Base-by-base conservation (phyloP, 305 asterid species). In the Fraxinus sp. region DNA sequence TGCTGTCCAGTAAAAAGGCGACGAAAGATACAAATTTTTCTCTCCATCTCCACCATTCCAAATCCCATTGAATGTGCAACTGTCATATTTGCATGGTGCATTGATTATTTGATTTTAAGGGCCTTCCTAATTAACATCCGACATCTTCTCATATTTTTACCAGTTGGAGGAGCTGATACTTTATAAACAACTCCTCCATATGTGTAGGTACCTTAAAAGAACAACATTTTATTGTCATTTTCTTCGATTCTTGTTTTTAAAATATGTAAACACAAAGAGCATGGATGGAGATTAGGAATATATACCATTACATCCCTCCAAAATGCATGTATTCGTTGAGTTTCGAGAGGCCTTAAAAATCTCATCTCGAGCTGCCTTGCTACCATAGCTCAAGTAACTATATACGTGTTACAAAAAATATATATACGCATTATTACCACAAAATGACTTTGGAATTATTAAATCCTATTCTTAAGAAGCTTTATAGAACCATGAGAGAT, bases 11-110 rank as follows among this genome's bases (percentile, higher is more conserved):
- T 88, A 88, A 84, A 91, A 91, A 77, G 88, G 88, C 2, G 94
- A 86, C 7, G 91, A 91, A 3, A 89, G 89, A 55, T 85, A 89
- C 36, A 89, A 84, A 82, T 83, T 88, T 76, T 87, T 81, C 76
- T 88, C 90, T 26, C 94, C 94, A 2, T 91, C 91, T 22, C 94
- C 94, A 59, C 94, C 94, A 22, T 84, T 91, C 94, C 94, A 91
- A 74, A 88, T 83, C 41, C 94, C 92, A 41, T 90, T 89, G 83
- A 91, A 91, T 44, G 94, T 83, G 88, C 94, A 91, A 78, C 87
- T 89, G 84, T 87, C 80, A 80, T 91, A 88, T 28, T 86, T 76
- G 82, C 92, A 89, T 20, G 88, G 82, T 74, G 92, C 94, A 84
- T 86, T 86, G 32, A 84, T 83, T 82, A 24, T 24, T 24, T 24